These are phyloP conservation scores for Ophiostoma ulmi DNA, from an alignment of 2,329 filamentous ascomycete genomes.

Conservation along the genomic window DNA sequence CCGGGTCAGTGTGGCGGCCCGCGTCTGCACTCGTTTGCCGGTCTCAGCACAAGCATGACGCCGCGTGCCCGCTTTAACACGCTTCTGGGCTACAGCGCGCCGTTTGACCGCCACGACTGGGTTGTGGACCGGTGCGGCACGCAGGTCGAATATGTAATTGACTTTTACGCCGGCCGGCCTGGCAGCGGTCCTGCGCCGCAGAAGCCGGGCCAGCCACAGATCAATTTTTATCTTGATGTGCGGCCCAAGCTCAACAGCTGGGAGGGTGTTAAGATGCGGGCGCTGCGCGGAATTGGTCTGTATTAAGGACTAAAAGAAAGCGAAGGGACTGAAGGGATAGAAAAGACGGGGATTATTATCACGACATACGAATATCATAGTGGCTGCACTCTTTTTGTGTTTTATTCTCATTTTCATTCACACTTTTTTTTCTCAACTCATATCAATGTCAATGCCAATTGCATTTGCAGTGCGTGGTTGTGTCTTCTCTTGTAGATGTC, in stretches of 20 bases:
- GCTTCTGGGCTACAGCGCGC: constrained; percentile 78
- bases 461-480: not conserved
- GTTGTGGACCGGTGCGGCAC: constrained; percentile 85
- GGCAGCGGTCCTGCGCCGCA: constrained; percentile 36
- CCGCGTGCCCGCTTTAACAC: constrained; percentile 80
- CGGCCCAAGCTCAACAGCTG: constrained; percentile 63
- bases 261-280: constrained; percentile 65
- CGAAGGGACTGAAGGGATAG: not conserved
- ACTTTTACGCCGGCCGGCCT: constrained; percentile 79
- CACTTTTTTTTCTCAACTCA: not conserved
- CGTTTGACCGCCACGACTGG: constrained; percentile 97
- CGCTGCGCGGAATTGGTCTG: constrained; percentile 47
- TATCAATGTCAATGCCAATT: not conserved
- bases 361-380: not conserved
- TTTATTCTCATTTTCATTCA: not conserved
- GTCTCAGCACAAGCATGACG: constrained; percentile 63
- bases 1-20: constrained; percentile 66
- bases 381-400: not conserved
- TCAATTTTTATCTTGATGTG: constrained; percentile 64
- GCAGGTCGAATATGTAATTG: constrained; percentile 89
- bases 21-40: constrained; percentile 75
- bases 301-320: constrained; percentile 33
- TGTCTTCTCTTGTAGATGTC: not conserved
- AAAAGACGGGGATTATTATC: not conserved
- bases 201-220: constrained; percentile 28